Evolutionary conservation across 1,139 yeast species (phyloP), one percentile per base, ranked within the genome.

Genomic region (Blastobotrys indianensis): DNA sequence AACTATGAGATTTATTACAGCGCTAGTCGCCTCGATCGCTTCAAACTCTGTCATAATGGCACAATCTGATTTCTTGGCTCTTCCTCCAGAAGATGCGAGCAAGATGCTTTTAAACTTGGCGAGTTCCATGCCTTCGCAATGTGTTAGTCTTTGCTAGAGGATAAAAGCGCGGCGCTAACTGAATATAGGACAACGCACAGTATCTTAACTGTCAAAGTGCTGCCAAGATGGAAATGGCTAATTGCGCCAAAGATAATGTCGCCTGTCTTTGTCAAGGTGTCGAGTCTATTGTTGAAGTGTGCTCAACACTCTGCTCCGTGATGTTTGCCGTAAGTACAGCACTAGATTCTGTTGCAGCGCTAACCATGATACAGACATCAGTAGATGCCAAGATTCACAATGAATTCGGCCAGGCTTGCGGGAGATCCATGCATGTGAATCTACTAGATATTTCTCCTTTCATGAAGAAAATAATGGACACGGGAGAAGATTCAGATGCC

Each of bases 191-290:
- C 28, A 39, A 43, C 15, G 33, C 37, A 6, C 34, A 32, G 15
- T 46, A 46, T 34, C 12, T 43, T 28, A 44, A 39, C 16, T 45
- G 49, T 29, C 36, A 42, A 16, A 30, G 42, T 12, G 34, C 29
- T 4, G 45, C 37, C 12, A 33, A 29, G 25, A 39, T 35, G 16
- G 29, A 39, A 10, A 35, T 20, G 37, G 40, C 29, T 11, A 32
- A 28, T 4, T 37, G 47, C 32, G 40, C 41, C 30, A 23, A 31
- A 15, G 47, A 39, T 16, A 62, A 59, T 36, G 7, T 45, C 30
- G 44, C 45, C 16, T 62, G 66, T 49, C 57, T 54, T 36, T 59
- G 60, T 41, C 48, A 49, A 23, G 52, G 46, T 29, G 39, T 57
- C 13, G 42, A 50, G 37, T 56, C 52, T 8, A 37, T 57, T 13